phyloP scores from a whole-genome alignment of 1,284 basidiomycete genomes.

The Stygiomarasmius scandens region DNA sequence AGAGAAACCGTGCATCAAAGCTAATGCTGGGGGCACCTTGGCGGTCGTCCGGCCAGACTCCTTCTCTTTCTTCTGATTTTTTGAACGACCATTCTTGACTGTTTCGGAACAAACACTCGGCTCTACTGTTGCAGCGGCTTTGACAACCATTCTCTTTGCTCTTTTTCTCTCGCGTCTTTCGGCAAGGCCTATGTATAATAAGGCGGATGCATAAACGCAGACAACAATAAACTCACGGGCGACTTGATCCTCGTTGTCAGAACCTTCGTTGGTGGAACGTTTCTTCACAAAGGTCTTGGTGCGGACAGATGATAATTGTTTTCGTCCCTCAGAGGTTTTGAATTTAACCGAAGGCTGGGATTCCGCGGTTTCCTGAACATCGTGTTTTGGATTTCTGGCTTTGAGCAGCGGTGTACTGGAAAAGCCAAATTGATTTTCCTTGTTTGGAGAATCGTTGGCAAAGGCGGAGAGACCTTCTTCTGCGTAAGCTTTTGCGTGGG shows the following conservation, averaged over 20 bases:
- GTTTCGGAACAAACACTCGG: conserved; percentile 13
- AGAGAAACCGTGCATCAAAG: conserved; percentile 74
- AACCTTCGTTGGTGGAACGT: conserved; percentile 19
- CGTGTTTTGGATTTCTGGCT: conserved; percentile 36
- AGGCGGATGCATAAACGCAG: neutral
- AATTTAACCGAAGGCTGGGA: neutral
- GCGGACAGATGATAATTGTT: conserved; percentile 6
- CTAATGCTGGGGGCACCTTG: conserved; percentile 53
- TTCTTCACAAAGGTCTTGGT: conserved; percentile 20
- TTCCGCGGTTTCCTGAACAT: neutral
- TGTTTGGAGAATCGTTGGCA: neutral
- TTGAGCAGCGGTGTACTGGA: conserved; percentile 58
- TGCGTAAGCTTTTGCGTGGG: conserved; percentile 47
- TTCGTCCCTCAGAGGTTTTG: neutral
- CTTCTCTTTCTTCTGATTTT: conserved; percentile 25
- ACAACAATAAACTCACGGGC: conserved; percentile 36
- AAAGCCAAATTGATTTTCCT: conserved; percentile 41
- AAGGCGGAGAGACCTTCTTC: conserved; percentile 29
- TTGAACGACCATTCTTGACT: conserved; percentile 11
- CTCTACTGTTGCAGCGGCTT: conserved; percentile 26
- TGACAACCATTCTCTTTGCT: conserved; percentile 53
- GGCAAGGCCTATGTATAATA: conserved; percentile 44
- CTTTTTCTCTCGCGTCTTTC: conserved; percentile 60
- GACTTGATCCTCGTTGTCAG: conserved; percentile 32
- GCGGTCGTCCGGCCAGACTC: conserved; percentile 31